Conservation (phyloP, 2,329 filamentous ascomycete genomes). For the Coniella lustricola region DNA sequence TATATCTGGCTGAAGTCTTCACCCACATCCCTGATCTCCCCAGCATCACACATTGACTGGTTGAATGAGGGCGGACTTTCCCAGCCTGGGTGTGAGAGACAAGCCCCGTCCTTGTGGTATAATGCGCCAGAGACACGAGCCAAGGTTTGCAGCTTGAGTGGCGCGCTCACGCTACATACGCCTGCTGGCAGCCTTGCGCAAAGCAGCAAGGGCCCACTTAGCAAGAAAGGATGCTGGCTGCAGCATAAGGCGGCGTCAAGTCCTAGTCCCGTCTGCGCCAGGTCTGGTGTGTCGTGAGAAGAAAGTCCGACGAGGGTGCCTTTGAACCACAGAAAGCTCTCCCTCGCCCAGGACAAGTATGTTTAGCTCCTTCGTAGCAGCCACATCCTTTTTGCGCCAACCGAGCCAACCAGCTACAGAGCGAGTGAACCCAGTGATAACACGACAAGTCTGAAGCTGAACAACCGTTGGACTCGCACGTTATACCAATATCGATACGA, state of each 20-base stretch:
- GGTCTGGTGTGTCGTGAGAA: slow-evolving; percentile 14
- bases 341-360: slow-evolving; percentile 8
- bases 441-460: slow-evolving; percentile 12
- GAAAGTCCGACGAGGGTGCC: no score
- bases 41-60: slow-evolving; percentile 11
- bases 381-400: slow-evolving; percentile 6
- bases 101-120: slow-evolving; percentile 7
- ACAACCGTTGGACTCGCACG: neutral
- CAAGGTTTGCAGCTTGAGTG: slow-evolving; percentile 2
- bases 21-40: slow-evolving; percentile 6
- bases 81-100: slow-evolving; percentile 9
- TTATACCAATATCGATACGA: slow-evolving; percentile 6
- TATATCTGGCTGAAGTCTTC: slow-evolving; percentile 5
- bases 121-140: slow-evolving; percentile 13
- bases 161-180: slow-evolving; percentile 4
- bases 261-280: slow-evolving; percentile 11
- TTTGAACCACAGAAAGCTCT: no score
- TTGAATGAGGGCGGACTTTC: slow-evolving; percentile 8
- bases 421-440: slow-evolving; percentile 1
- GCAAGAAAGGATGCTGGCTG: slow-evolving; percentile 15
- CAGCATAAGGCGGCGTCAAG: slow-evolving; percentile 17
- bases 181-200: slow-evolving; percentile 14
- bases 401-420: slow-evolving; percentile 10
- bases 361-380: slow-evolving; percentile 4
- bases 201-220: slow-evolving; percentile 12